phyloP scores from a whole-genome alignment of 768 basidiomycete genomes.

The Clavaria fumosa region DNA sequence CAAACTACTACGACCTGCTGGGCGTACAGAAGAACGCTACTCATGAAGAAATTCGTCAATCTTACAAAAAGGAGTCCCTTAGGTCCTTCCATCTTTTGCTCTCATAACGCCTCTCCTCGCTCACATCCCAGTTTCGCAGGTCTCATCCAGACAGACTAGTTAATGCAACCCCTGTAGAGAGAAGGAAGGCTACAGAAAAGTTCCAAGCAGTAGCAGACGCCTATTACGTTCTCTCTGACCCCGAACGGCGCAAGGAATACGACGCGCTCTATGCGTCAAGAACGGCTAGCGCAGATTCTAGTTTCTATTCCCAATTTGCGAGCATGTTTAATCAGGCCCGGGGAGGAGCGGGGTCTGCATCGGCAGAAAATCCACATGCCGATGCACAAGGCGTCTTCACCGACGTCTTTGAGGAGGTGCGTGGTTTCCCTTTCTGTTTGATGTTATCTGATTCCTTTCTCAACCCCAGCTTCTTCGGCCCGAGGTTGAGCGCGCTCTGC shows the following conservation, averaged over 20 bases:
- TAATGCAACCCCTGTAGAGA: constrained; percentile 57
- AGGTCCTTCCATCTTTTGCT: constrained; percentile 25
- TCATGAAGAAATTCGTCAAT: constrained; percentile 56
- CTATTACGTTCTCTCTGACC: constrained; percentile 84
- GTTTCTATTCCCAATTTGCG: constrained; percentile 67
- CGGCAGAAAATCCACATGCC: constrained; percentile 32
- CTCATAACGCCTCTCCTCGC: constrained; percentile 1
- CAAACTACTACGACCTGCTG: constrained; percentile 66
- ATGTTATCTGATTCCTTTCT: background rate
- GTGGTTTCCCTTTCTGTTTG: constrained; percentile 10
- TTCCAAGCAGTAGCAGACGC: constrained; percentile 91
- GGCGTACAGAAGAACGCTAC: constrained; percentile 39
- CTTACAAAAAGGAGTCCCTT: constrained; percentile 68
- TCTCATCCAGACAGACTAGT: constrained; percentile 80
- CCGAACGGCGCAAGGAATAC: constrained; percentile 55
- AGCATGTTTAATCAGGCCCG: constrained; percentile 42
- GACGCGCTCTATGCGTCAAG: constrained; percentile 49
- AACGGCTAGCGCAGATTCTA: constrained; percentile 31
- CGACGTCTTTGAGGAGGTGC: constrained; percentile 83
- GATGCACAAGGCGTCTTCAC: constrained; percentile 73
- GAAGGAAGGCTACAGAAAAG: constrained; percentile 58
- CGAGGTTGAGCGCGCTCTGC: constrained; percentile 55
- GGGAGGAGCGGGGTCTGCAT: constrained; percentile 17
- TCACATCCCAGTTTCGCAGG: constrained; percentile 24
- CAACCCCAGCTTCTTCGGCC: constrained; percentile 71